These are phyloP conservation scores for baker's yeast (Saccharomyces cerevisiae) DNA, from an alignment of 805 yeast genomes.

Conservation along the genomic window DNA sequence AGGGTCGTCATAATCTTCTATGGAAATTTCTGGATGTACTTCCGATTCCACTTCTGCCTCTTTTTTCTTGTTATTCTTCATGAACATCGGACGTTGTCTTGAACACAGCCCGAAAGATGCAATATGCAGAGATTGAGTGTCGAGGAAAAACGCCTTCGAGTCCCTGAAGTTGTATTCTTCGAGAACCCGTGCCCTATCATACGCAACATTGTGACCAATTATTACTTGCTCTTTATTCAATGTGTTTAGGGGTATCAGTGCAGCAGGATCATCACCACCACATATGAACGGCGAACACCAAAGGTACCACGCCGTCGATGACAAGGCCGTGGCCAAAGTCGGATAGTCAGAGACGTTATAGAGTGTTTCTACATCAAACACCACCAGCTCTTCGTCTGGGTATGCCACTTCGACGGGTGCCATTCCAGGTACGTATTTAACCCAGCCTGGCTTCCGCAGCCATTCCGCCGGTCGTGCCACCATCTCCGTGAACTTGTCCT, in stretches of 20 bases:
- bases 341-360: conserved; percentile 71
- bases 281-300: conserved; percentile 89
- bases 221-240: conserved; percentile 44
- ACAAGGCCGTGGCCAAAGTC: conserved; percentile 70
- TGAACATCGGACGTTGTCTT: conserved; percentile 75
- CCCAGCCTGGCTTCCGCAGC: conserved; percentile 70
- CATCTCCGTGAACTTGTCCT: conserved; percentile 35
- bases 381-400: conserved; percentile 66
- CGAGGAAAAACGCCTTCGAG: conserved; percentile 72
- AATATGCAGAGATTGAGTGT: conserved; percentile 88
- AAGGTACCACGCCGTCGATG: conserved; percentile 77
- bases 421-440: conserved; percentile 50
- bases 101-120: conserved; percentile 91
- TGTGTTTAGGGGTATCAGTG: conserved; percentile 64
- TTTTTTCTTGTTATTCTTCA: conserved; percentile 40
- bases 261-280: conserved; percentile 33
- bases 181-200: conserved; percentile 75
- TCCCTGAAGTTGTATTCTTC: conserved; percentile 72
- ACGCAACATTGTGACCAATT: conserved; percentile 86
- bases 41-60: conserved; percentile 11
- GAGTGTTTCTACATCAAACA: conserved; percentile 84
- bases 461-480: conserved; percentile 44
- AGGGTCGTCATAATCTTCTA: conserved; percentile 52
- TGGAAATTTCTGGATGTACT: conserved; percentile 10
- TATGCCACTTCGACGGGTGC: conserved; percentile 49